Base-by-base conservation (phyloP, 768 basidiomycete species). In the Agrocybe chaxingu region DNA sequence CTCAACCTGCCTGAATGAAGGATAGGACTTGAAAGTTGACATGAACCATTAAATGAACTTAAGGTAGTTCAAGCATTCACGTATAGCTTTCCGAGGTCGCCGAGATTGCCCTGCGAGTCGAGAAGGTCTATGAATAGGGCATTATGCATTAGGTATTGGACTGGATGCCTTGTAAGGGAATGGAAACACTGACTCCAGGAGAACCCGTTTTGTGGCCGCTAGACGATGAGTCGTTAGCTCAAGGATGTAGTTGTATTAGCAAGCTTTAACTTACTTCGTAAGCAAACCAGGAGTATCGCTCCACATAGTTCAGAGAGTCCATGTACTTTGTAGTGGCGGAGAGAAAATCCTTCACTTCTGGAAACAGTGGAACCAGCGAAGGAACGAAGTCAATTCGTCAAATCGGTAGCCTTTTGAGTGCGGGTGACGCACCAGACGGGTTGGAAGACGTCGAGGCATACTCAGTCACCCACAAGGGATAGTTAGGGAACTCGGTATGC, bases 391-490 rank as follows among this genome's bases (percentile, higher is more conserved):
- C 24, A 24, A 24, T 24, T 24, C 24, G 24, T 24, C 3, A 35
- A 11, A 9, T 12, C 7, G 12, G 9, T 19, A n/a, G 4, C 24
- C n/a, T 31, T 24, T 11, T 7, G 37, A 39, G 40, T 11, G 11
- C 11, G 4, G 24, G 8, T 8, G 36, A 4, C 32, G 10, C 16
- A 49, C 52, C 47, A 16, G 47, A 41, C 12, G 36, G 30, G 12
- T 53, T 24, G 12, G 43, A 13, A 35, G 48, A 50, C 30, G 52
- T 53, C 12, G 52, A 53, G 7, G 52, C 52, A 41, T 41, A 53
- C 29, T 73, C 70, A 2, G 71, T 72, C 3, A 73, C 58, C 71
- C 71, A 72, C 6, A 73, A 43, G 6, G 63, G 65, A 5, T 62
- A 60, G 4, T 59, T 50, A 40, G 68, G 66, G 47, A 71, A 72